These are phyloP conservation scores for Neoascochyta sp. DNA, from an alignment of 2,329 filamentous ascomycete genomes.

Conservation along the genomic window DNA sequence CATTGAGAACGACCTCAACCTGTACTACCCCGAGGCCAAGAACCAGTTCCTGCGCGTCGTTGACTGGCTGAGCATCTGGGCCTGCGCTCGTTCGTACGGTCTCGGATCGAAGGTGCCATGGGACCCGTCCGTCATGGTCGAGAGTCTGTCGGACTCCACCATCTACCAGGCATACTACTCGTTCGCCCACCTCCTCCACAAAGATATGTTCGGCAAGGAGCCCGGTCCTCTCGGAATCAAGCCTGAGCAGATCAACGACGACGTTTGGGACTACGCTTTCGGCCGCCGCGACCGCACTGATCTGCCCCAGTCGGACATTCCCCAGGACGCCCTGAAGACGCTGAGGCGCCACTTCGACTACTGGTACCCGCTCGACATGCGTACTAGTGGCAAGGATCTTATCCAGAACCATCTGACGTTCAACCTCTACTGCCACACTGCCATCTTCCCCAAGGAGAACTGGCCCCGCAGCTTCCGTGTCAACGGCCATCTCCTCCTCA, in stretches of 20 bases:
- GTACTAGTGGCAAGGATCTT: conserved; percentile 76
- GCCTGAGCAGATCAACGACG: conserved; percentile 85
- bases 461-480: conserved; percentile 83
- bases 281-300: conserved; percentile 68
- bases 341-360: conserved; percentile 94
- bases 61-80: conserved; percentile 83
- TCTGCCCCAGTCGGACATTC: conserved; percentile 68
- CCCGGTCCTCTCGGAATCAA: conserved; percentile 50
- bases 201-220: conserved; percentile 75
- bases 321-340: conserved; percentile 66
- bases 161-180: conserved; percentile 78
- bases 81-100: conserved; percentile 86
- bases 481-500: conserved; percentile 90
- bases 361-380: conserved; percentile 90
- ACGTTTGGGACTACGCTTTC: conserved; percentile 96
- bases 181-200: conserved; percentile 64
- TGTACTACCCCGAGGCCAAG: conserved; percentile 62
- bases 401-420: conserved; percentile 85
- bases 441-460: conserved; percentile 81
- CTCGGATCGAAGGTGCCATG: conserved; percentile 92
- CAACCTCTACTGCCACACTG: conserved; percentile 89
- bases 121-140: conserved; percentile 86
- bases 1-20: conserved; percentile 63
- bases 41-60: conserved; percentile 74
- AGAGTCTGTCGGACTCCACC: conserved; percentile 86